A percentile compares a stretch with the other conserved stretches of the same genome.
These are phyloP conservation scores for Pilobolus umbonatus DNA, from an alignment of 192 early-diverging fungal genomes.

Conservation along the genomic window DNA sequence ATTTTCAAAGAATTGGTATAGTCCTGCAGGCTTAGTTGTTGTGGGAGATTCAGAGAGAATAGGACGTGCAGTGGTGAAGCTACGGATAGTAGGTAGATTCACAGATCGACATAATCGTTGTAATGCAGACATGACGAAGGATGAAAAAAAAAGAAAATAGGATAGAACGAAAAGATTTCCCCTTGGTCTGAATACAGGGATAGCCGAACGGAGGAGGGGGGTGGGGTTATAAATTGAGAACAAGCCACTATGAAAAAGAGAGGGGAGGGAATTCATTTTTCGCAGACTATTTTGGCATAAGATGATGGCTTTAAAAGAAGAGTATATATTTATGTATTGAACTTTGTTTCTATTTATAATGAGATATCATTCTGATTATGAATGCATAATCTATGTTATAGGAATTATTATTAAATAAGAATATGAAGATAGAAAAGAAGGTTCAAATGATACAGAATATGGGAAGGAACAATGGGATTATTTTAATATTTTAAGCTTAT, in stretches of 20 bases:
- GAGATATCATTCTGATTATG: no score
- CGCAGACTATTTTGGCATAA: no score
- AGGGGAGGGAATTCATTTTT: no score
- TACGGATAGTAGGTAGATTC: background rate
- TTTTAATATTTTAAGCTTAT: no score
- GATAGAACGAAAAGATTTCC: background rate
- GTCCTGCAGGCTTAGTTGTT: background rate
- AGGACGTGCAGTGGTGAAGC: conserved; percentile 12
- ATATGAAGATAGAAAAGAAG: background rate
- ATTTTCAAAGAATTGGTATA: conserved; percentile 38
- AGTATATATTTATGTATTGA: no score
- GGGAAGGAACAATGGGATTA: no score
- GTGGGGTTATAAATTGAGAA: background rate
- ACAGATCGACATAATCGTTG: conserved; percentile 11
- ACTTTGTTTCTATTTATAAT: no score
- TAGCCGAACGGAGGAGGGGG: background rate
- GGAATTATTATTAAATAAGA: background rate
- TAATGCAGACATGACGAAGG: conserved; percentile 13
- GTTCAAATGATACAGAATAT: background rate
- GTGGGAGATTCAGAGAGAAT: background rate
- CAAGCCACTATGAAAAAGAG: conserved; percentile 7
- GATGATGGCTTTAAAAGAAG: no score
- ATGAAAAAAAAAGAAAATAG: background rate
- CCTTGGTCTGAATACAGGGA: background rate
- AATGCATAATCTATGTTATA: no score